Evolutionary conservation across 2,329 filamentous ascomycete species (phyloP), one percentile per base, ranked within the genome.

Genomic region (Torrubiellomyces zombiae): DNA sequence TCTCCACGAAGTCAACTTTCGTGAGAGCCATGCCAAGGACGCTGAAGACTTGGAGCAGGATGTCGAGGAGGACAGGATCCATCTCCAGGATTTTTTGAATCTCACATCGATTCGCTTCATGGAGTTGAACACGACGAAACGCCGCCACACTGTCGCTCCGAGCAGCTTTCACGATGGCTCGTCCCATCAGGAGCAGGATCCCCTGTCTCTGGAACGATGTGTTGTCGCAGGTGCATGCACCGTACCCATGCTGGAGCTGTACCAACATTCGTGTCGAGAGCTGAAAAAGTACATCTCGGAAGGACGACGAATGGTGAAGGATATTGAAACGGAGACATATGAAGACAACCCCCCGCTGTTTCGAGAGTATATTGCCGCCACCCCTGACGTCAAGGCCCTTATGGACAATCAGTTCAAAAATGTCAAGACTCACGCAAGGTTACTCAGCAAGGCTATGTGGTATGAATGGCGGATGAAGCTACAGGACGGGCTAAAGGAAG

Each of bases 371-470:
- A 71, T 91, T 34, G 74, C 75, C 7, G 86, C 86, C 14, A 68
- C 79, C 1, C 70, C 82, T 1, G 81, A 91, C 33, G 73, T 92
- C 44, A 83, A 80, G 42, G 54, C 70, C 4, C 63, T 91, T 26
- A 91, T 98, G 75, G 86, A 98, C 53, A 89, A 80, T 36, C 85
- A 95, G 45, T 89, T 98, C 60, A 89, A 92, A 50, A 94, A 95
- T 42, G 78, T 93, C 50, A 95, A 94, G 57, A 85, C 82, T 0
- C 79, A 92, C 47, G 82, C 86, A 10, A 70, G 89, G 14, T 63
- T 94, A 9, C 60, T 85, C 25, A 94, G 86, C 55, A 94, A 94
- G 46, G 82, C 81, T 29, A 85, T 89, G 59, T 98, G 89, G 89
- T 98, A 98, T 47, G 78, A 86, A 42, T 98, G 89, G 89, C 75